Conservation (phyloP, 2,329 filamentous ascomycete species). For the Didymella pomorum region DNA sequence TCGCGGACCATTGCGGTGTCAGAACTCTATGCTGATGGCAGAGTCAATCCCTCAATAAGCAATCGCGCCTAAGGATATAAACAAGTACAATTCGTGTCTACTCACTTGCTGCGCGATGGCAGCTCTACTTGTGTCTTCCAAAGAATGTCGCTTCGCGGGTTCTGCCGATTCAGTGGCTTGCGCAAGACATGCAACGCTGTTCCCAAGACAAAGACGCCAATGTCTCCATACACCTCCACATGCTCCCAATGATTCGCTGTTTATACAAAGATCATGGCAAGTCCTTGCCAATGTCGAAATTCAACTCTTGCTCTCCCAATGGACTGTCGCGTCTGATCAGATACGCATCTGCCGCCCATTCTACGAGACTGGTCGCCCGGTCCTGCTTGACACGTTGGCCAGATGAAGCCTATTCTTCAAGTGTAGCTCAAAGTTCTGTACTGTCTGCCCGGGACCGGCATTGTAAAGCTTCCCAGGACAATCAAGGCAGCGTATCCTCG, state of each 20-base stretch:
- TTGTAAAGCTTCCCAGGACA: constrained; percentile 95
- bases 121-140: constrained; percentile 1
- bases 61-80: constrained; percentile 7
- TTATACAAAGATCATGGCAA: constrained; percentile 26
- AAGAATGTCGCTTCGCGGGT: background rate
- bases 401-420: constrained; percentile 80
- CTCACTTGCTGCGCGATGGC: constrained; percentile 6
- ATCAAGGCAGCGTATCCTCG: constrained; percentile 88
- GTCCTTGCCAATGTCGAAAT: constrained; percentile 6
- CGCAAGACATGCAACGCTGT: background rate
- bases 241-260: constrained; percentile 16
- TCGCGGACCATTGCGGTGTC: background rate
- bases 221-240: constrained; percentile 23
- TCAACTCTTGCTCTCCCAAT: background rate
- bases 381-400: constrained; percentile 47
- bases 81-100: constrained; percentile 19
- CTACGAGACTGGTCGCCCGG: constrained; percentile 27
- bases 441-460: constrained; percentile 82
- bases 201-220: constrained; percentile 31
- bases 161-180: background rate
- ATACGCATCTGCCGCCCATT: background rate
- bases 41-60: background rate
- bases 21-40: background rate
- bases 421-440: constrained; percentile 92
- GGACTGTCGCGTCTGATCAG: background rate